These are phyloP conservation scores for Tetrapyrgos nigripes DNA, from an alignment of 1,284 basidiomycete species.

Conservation along the genomic window DNA sequence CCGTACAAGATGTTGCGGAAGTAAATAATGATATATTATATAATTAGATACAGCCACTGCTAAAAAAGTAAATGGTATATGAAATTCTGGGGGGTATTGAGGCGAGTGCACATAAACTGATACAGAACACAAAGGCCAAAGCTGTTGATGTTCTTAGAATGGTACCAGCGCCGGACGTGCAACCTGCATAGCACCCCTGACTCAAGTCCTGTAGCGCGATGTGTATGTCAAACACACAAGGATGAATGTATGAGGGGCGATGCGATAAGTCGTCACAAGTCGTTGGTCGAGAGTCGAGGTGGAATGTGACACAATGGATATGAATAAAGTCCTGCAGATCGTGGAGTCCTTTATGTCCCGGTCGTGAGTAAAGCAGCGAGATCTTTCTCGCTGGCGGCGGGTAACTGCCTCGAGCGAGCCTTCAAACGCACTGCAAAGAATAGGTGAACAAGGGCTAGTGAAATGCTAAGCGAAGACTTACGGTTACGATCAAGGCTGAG, in stretches of 20 bases:
- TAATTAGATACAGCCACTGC: not conserved
- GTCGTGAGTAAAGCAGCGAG: slow-evolving; percentile 67
- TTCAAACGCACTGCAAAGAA: slow-evolving; percentile 72
- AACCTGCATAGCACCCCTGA: not conserved
- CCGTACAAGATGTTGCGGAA: no score
- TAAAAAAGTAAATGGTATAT: not conserved
- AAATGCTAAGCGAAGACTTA: slow-evolving; percentile 48
- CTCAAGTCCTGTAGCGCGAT: not conserved
- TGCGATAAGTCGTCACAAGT: not conserved
- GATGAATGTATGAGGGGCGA: not conserved
- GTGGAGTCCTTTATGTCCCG: slow-evolving; percentile 37
- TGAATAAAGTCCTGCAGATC: not conserved
- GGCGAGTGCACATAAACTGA: not conserved
- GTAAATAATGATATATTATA: not conserved
- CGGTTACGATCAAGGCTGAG: slow-evolving; percentile 93
- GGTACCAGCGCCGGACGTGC: not conserved
- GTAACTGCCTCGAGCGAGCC: slow-evolving; percentile 80
- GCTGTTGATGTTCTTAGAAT: not conserved
- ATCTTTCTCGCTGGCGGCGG: slow-evolving; percentile 80
- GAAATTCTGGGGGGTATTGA: not conserved
- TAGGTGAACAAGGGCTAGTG: slow-evolving; percentile 23
- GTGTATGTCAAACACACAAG: not conserved
- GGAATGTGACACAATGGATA: slow-evolving; percentile 3
- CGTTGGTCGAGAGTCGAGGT: not conserved
- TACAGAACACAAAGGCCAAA: not conserved